phyloP scores from a whole-genome alignment of 768 basidiomycete genomes.

The Clitopilus passeckerianus region DNA sequence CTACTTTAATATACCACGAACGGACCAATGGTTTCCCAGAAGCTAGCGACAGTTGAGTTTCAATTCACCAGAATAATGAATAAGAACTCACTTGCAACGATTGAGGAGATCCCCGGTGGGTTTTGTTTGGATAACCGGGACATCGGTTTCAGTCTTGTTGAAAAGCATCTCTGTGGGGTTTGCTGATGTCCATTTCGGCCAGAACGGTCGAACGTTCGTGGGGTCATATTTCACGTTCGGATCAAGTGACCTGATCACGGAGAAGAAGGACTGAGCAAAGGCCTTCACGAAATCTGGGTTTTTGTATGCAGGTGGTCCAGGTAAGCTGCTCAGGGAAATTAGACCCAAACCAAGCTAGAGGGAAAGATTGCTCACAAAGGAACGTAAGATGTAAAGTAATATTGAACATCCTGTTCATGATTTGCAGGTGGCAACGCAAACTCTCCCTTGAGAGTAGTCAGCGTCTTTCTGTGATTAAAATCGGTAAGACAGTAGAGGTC shows the following conservation, averaged over 20 bases:
- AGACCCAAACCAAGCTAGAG: slow-evolving; percentile 2
- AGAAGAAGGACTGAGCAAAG: slow-evolving; percentile 31
- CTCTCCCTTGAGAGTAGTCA: slow-evolving; percentile 22
- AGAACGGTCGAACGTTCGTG: slow-evolving; percentile 30
- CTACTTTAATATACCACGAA: slow-evolving; percentile 15
- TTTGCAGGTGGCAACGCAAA: slow-evolving; percentile 36
- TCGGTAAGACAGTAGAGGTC: neutral
- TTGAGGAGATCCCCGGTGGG: slow-evolving; percentile 25
- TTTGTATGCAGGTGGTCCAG: slow-evolving; percentile 19
- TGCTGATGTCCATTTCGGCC: slow-evolving; percentile 19
- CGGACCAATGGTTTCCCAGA: slow-evolving; percentile 22
- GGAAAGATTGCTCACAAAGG: neutral
- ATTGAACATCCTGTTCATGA: slow-evolving; percentile 31
- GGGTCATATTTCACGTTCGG: slow-evolving; percentile 24
- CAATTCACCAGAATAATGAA: neutral
- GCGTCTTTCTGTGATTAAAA: neutral
- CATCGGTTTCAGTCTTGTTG: slow-evolving; percentile 27
- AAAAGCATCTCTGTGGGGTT: slow-evolving; percentile 40
- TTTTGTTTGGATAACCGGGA: slow-evolving; percentile 23
- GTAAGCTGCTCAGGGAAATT: neutral
- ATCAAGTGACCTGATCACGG: slow-evolving; percentile 24
- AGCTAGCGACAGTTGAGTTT: slow-evolving; percentile 11
- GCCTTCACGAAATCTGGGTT: slow-evolving; percentile 29
- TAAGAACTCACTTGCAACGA: slow-evolving; percentile 27
- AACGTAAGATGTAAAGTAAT: slow-evolving; percentile 36